Evolutionary conservation across 106 monocot genomes (phyloP), one percentile per base, ranked within the genome.

Genomic region (Ottelia alismoides): DNA sequence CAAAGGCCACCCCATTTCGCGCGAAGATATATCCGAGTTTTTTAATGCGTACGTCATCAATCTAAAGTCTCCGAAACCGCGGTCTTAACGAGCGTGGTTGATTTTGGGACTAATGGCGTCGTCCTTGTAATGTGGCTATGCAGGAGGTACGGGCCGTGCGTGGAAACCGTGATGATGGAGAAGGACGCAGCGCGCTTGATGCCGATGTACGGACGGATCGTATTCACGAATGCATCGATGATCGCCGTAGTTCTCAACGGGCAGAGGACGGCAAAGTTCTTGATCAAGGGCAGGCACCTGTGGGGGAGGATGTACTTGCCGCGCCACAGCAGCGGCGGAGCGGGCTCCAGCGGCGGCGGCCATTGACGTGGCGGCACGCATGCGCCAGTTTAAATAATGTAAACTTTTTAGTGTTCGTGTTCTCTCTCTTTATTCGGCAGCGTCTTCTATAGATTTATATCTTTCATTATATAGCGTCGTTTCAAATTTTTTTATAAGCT

Each of bases 281-380:
- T 59, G 43, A 60, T 68, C 43, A 58, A 68, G 20, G 68, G 68
- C 1, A 59, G 30, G 43, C 51, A 68, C 12, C 59, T 68, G 2
- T 68, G 68, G 68, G 68, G 60, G 25, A 49, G 68, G 21, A 68
- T 68, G 54, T 60, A 68, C 43, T 40, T 51, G 25, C 58, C 60
- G 17, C 55, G 63, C n/a, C n/a, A n/a, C n/a, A n/a, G n/a, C n/a
- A n/a, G n/a, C n/a, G n/a, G n/a, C n/a, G n/a, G n/a, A n/a, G n/a
- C n/a, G n/a, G n/a, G n/a, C n/a, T n/a, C n/a, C n/a, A n/a, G n/a
- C n/a, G n/a, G n/a, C n/a, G n/a, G n/a, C n/a, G n/a, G n/a, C n/a
- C n/a, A n/a, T n/a, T n/a, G n/a, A n/a, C n/a, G n/a, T n/a, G n/a
- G n/a, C n/a, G n/a, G n/a, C n/a, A n/a, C n/a, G n/a, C n/a, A n/a